Conservation (phyloP, 495 filamentous ascomycete species). For the Penicillium verhagenii region DNA sequence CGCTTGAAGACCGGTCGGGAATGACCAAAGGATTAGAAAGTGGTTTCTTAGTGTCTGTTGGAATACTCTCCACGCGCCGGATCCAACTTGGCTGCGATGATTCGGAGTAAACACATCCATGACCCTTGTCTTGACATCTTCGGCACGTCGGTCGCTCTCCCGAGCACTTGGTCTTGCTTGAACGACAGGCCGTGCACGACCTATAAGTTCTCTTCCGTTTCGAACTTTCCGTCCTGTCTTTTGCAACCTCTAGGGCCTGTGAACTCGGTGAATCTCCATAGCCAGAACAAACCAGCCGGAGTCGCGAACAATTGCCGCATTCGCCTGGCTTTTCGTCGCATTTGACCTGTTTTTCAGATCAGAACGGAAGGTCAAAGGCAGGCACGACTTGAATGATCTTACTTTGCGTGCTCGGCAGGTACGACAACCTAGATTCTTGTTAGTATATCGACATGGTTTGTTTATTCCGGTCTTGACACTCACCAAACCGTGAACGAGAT, state of each 20-base stretch:
- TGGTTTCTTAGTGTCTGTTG: background rate
- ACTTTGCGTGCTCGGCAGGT: conserved; percentile 31
- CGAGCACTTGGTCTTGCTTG: conserved; percentile 36
- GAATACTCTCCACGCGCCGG: conserved; percentile 11
- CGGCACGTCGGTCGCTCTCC: conserved; percentile 32
- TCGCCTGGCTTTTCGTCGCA: conserved; percentile 28
- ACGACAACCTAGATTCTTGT: conserved; percentile 21
- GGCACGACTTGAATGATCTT: background rate
- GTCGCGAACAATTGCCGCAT: conserved; percentile 28
- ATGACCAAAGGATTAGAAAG: background rate
- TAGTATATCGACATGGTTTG: background rate
- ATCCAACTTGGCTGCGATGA: conserved; percentile 30
- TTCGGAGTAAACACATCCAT: conserved; percentile 31
- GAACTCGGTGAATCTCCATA: conserved; percentile 13
- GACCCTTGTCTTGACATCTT: conserved; percentile 25
- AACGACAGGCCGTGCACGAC: conserved; percentile 32
- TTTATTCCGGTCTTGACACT: conserved; percentile 1
- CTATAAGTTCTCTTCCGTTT: conserved; percentile 32
- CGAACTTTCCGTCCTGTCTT: conserved; percentile 2
- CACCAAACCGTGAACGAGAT: conserved; percentile 26
- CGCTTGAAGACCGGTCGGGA: background rate
- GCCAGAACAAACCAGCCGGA: conserved; percentile 25
- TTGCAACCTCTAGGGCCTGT: background rate
- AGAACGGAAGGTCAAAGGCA: background rate
- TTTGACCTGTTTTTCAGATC: conserved; percentile 27